Conservation (phyloP, 2,329 filamentous ascomycete genomes). For the Cladosporium sp. region DNA sequence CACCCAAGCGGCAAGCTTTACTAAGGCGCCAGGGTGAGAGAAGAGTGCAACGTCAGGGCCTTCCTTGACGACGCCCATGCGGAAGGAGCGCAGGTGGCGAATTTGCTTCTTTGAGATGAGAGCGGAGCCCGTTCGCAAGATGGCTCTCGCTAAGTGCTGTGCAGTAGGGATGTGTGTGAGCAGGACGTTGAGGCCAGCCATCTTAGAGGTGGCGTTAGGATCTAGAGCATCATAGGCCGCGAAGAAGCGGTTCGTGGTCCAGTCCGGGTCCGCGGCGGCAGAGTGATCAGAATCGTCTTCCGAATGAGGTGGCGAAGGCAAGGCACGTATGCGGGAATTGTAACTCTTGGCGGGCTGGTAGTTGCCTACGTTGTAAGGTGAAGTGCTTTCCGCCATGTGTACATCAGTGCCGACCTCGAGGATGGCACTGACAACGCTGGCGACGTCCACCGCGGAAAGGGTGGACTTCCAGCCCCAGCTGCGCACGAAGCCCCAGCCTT, state of each 20-base stretch:
- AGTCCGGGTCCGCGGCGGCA: conserved; percentile 37
- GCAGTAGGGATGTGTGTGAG: conserved; percentile 75
- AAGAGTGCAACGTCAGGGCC: conserved; percentile 89
- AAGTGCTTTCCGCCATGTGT: conserved; percentile 15
- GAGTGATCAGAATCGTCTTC: conserved; percentile 26
- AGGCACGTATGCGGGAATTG: conserved; percentile 24
- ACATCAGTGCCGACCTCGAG: conserved; percentile 69
- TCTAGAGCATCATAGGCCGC: conserved; percentile 56
- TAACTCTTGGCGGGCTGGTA: conserved; percentile 20
- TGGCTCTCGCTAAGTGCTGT: conserved; percentile 84
- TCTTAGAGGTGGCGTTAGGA: conserved; percentile 42
- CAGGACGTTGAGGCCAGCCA: conserved; percentile 63
- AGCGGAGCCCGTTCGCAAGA: conserved; percentile 85
- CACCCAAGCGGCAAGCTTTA: conserved; percentile 91
- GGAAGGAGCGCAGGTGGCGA: conserved; percentile 84
- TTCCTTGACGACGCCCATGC: conserved; percentile 93
- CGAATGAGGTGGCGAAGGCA: conserved; percentile 33
- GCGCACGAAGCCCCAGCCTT: conserved; percentile 94
- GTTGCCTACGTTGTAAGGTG: conserved; percentile 6
- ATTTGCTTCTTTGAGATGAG: conserved; percentile 93
- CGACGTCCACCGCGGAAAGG: conserved; percentile 86
- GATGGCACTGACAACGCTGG: conserved; percentile 86
- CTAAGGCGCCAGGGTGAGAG: conserved; percentile 85
- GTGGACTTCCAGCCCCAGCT: conserved; percentile 98
- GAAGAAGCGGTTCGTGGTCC: conserved; percentile 52